phyloP scores from a whole-genome alignment of 2,329 filamentous ascomycete species.

The Pseudocercospora pini-densiflorae region DNA sequence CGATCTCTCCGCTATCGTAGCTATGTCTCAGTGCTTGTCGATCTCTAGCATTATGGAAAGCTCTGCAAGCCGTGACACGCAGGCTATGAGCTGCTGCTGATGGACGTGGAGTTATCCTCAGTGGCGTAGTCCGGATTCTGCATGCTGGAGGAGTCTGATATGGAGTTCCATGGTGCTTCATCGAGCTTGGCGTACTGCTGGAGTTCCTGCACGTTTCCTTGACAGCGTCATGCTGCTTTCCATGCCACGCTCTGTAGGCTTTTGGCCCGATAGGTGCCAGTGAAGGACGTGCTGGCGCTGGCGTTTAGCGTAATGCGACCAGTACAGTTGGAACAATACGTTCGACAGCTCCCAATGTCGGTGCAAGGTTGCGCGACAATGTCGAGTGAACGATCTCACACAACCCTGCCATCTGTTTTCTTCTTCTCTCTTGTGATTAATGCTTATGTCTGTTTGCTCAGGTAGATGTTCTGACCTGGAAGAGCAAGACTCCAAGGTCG shows the following conservation, averaged over 20 bases:
- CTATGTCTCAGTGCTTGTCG: background rate
- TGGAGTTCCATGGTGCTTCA: background rate
- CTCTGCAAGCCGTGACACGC: background rate
- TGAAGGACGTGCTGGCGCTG: background rate
- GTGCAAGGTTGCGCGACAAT: background rate
- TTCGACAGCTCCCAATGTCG: background rate
- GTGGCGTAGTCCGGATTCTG: background rate
- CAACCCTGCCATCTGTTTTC: background rate
- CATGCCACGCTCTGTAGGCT: background rate
- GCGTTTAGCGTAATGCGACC: background rate
- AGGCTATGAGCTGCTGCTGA: background rate
- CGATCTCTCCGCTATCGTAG: background rate
- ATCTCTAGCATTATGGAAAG: background rate
- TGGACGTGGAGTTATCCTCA: background rate
- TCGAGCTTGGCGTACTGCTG: background rate
- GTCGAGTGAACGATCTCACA: background rate
- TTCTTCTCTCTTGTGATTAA: background rate
- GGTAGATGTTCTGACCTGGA: background rate
- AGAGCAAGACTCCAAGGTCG: background rate
- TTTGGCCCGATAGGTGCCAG: background rate
- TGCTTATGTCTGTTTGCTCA: background rate
- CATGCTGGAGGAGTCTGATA: background rate
- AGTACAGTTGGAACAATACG: background rate
- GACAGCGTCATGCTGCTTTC: background rate
- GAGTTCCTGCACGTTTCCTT: background rate